These are phyloP conservation scores for Blastobotrys malaysiensis DNA, from an alignment of 1,139 yeast genomes.

Conservation along the genomic window DNA sequence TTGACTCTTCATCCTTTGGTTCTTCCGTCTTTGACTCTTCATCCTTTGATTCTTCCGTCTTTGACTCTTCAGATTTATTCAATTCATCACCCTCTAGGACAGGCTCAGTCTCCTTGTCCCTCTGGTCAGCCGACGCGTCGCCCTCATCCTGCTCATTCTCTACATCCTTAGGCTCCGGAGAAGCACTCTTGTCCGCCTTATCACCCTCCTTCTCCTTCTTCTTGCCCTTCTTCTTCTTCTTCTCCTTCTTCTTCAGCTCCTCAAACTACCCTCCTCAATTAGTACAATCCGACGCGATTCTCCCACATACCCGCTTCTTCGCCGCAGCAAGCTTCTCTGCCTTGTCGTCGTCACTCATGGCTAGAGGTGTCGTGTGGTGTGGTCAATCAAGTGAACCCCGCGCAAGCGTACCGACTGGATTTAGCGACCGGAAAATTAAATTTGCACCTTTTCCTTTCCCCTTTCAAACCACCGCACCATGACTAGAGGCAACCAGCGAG, in stretches of 20 bases:
- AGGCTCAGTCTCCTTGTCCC: constrained; percentile 35
- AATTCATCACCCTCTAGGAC: constrained; percentile 11
- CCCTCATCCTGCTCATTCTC: constrained; percentile 31
- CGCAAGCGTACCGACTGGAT: neutral
- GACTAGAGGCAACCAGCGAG: constrained; percentile 98
- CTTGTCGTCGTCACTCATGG: constrained; percentile 28
- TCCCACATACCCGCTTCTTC: constrained; percentile 43
- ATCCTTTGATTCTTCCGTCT: constrained; percentile 13
- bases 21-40: constrained; percentile 12
- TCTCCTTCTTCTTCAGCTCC: constrained; percentile 52
- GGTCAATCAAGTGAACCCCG: constrained; percentile 2
- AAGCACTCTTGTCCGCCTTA: constrained; percentile 9
- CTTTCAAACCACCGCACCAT: constrained; percentile 34
- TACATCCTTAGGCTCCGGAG: constrained; percentile 11
- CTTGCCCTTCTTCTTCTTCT: constrained; percentile 42
- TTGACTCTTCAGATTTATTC: constrained; percentile 4
- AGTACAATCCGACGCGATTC: constrained; percentile 2
- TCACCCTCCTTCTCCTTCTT: constrained; percentile 25
- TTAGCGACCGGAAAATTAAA: neutral
- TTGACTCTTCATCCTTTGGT: constrained; percentile 4
- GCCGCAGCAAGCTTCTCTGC: constrained; percentile 62
- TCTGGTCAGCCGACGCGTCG: constrained; percentile 51
- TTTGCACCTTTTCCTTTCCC: neutral
- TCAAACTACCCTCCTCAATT: constrained; percentile 39
- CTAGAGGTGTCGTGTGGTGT: constrained; percentile 1